Evolutionary conservation across 164 flowering plant genomes (phyloP).

Genomic region (Brasenia schreberi): DNA sequence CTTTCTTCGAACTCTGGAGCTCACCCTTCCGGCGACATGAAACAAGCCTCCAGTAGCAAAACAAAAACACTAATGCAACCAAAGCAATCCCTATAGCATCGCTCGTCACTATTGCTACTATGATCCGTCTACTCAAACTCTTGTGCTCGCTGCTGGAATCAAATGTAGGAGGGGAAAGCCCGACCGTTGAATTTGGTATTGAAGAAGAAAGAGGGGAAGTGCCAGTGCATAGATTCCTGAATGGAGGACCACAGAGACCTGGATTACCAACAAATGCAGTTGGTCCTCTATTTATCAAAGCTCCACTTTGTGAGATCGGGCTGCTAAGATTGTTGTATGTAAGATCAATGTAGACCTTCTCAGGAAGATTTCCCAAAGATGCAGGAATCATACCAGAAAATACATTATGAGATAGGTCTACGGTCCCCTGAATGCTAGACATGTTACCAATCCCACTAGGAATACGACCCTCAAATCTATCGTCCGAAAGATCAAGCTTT

Average conservation of each 20-base stretch:
- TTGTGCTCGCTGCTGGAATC: conserved; percentile 18
- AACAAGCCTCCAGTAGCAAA: conserved; percentile 54
- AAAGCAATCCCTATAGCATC: conserved; percentile 72
- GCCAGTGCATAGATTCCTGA: conserved; percentile 54
- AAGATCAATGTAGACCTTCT: conserved; percentile 90
- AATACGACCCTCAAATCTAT: conserved; percentile 52
- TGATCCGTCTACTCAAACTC: conserved; percentile 46
- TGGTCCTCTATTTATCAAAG: conserved; percentile 88
- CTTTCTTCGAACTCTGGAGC: conserved; percentile 3
- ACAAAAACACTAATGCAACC: conserved; percentile 62
- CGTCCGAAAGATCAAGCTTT: conserved; percentile 70
- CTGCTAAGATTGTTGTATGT: conserved; percentile 75
- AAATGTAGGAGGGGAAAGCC: conserved; percentile 19
- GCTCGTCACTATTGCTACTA: conserved; percentile 50
- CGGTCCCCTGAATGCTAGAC: conserved; percentile 64
- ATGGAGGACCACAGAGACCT: conserved; percentile 88
- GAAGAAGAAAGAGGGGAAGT: conserved; percentile 34
- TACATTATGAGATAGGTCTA: conserved; percentile 69
- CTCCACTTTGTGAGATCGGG: conserved; percentile 79
- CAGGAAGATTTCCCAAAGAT: conserved; percentile 77
- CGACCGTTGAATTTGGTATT: conserved; percentile 44
- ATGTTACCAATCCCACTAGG: conserved; percentile 69
- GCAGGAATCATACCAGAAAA: conserved; percentile 69
- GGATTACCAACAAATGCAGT: conserved; percentile 89
- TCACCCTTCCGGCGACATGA: conserved; percentile 10